Conservation (phyloP, 1,139 yeast genomes). For the Pichia sp. region DNA sequence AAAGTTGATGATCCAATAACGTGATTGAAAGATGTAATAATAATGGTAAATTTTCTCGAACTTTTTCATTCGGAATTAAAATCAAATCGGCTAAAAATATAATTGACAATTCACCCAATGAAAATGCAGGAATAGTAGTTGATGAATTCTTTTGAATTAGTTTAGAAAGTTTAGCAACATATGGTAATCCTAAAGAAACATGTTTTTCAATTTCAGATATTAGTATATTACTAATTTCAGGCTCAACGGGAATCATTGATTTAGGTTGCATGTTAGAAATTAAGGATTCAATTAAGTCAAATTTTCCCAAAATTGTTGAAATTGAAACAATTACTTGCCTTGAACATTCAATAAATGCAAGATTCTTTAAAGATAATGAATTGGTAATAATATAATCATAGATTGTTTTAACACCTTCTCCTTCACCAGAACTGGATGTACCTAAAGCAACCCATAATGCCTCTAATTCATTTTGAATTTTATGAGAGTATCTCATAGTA, state of each 20-base stretch:
- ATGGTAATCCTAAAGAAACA: slow-evolving; percentile 43
- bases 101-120: slow-evolving; percentile 81
- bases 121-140: slow-evolving; percentile 59
- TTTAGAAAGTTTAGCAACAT: slow-evolving; percentile 64
- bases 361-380: slow-evolving; percentile 66
- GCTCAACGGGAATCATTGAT: slow-evolving; percentile 67
- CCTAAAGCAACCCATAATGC: slow-evolving; percentile 94
- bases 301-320: slow-evolving; percentile 54
- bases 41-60: slow-evolving; percentile 59
- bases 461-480: slow-evolving; percentile 79
- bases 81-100: slow-evolving; percentile 78
- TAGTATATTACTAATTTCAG: slow-evolving; percentile 13
- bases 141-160: slow-evolving; percentile 48
- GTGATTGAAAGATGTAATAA: slow-evolving; percentile 77
- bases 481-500: slow-evolving; percentile 68
- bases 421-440: slow-evolving; percentile 52
- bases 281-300: slow-evolving; percentile 56
- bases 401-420: slow-evolving; percentile 64
- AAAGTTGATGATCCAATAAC: slow-evolving; percentile 79
- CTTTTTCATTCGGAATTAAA: slow-evolving; percentile 51
- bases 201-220: slow-evolving; percentile 16
- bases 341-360: slow-evolving; percentile 70
- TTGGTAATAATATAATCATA: slow-evolving; percentile 63
- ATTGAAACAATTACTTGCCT: slow-evolving; percentile 77
- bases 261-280: slow-evolving; percentile 72